A percentile compares a stretch with the other conserved stretches of the same genome.
These are phyloP conservation scores for Neoconidiobolus thromboides DNA, from an alignment of 371 early-diverging fungal species.

Conservation along the genomic window DNA sequence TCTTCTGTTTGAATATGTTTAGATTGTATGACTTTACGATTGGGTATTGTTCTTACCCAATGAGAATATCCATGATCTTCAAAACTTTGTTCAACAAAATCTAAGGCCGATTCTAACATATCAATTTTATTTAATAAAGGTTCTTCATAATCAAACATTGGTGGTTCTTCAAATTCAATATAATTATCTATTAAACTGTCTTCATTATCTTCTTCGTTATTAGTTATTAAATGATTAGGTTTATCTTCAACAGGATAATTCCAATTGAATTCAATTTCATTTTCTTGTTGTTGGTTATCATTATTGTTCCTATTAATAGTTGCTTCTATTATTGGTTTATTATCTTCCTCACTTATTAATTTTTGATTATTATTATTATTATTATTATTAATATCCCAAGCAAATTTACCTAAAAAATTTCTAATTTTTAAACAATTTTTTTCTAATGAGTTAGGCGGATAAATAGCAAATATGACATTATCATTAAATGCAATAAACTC, in stretches of 20 bases:
- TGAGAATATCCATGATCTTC: background rate
- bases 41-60: background rate
- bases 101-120: background rate
- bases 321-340: slow-evolving; percentile 17
- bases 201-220: background rate
- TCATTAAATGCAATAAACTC: background rate
- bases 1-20: too few species aligned
- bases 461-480: background rate
- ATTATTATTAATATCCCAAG: background rate
- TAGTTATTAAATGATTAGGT: background rate
- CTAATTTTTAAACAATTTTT: background rate
- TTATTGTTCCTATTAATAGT: slow-evolving; percentile 10
- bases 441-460: background rate
- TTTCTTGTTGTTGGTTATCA: background rate
- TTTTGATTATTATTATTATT: background rate
- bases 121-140: background rate
- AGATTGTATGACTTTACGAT: background rate
- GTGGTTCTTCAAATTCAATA: background rate
- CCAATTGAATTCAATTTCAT: background rate
- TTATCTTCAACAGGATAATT: background rate
- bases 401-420: background rate
- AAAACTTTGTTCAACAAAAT: background rate
- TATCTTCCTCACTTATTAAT: background rate
- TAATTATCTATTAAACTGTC: background rate
- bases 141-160: background rate